Conservation (phyloP, 2,329 filamentous ascomycete species). For the Ascochyta clinopodiicola region DNA sequence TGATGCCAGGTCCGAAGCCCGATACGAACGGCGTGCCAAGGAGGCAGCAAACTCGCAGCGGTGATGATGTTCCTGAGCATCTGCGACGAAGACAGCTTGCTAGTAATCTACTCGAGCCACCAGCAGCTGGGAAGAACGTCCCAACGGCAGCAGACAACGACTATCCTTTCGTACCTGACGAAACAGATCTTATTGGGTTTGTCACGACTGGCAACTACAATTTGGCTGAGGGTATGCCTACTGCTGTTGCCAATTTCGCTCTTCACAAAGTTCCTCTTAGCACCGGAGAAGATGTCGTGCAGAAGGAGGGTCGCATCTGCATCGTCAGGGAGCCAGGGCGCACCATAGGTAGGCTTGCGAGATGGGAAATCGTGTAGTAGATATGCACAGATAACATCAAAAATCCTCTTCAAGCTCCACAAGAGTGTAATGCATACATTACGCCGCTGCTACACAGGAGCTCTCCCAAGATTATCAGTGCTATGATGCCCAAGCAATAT, state of each 20-base stretch:
- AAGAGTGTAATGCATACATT: background rate
- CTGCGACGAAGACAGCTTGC: constrained; percentile 33
- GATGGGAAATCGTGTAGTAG: constrained; percentile 71
- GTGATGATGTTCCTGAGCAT: constrained; percentile 29
- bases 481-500: background rate
- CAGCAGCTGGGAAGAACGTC: background rate
- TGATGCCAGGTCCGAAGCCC: constrained; percentile 41
- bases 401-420: background rate
- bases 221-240: constrained; percentile 75
- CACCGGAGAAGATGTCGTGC: constrained; percentile 33
- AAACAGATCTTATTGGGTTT: constrained; percentile 83
- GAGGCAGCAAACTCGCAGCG: constrained; percentile 16
- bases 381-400: background rate
- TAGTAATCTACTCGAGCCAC: constrained; percentile 32
- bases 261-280: constrained; percentile 63
- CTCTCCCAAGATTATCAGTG: background rate
- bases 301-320: constrained; percentile 62
- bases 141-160: constrained; percentile 41
- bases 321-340: constrained; percentile 84
- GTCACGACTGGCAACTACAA: constrained; percentile 87
- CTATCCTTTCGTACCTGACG: constrained; percentile 73
- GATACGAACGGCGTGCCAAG: constrained; percentile 16
- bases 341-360: constrained; percentile 76
- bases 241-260: constrained; percentile 75
- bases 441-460: background rate